These are phyloP conservation scores for Thalassia testudinum DNA, from an alignment of 116 monocot species.

Conservation along the genomic window DNA sequence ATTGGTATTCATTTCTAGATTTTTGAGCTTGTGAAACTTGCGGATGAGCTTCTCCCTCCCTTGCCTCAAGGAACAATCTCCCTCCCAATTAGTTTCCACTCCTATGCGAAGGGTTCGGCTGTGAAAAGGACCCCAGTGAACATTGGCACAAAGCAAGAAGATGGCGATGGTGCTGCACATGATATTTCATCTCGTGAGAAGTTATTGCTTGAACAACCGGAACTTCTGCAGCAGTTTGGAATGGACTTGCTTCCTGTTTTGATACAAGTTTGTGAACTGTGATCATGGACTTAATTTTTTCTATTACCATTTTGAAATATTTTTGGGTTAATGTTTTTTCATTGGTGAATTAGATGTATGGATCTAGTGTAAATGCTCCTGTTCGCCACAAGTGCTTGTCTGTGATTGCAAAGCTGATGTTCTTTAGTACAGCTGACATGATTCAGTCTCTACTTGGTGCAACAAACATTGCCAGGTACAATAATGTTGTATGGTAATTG, in stretches of 20 bases:
- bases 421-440: slow-evolving; percentile 91
- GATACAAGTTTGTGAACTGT: slow-evolving; percentile 47
- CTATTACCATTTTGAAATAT: background rate
- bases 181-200: slow-evolving; percentile 74
- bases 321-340: background rate
- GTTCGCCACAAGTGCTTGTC: slow-evolving; percentile 91
- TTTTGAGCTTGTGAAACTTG: slow-evolving; percentile 79
- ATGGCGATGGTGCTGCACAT: slow-evolving; percentile 24
- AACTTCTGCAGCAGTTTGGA: slow-evolving; percentile 88
- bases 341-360: slow-evolving; percentile 23
- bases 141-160: slow-evolving; percentile 32
- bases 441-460: slow-evolving; percentile 57
- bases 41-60: slow-evolving; percentile 81
- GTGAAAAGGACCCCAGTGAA: slow-evolving; percentile 29
- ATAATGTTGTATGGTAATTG: background rate
- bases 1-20: slow-evolving; percentile 28
- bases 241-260: slow-evolving; percentile 79
- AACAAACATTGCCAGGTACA: slow-evolving; percentile 70
- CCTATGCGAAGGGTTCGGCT: slow-evolving; percentile 54
- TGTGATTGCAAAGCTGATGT: slow-evolving; percentile 86
- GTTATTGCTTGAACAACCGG: slow-evolving; percentile 85
- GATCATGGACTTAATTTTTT: background rate
- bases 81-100: slow-evolving; percentile 51
- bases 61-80: slow-evolving; percentile 88
- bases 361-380: slow-evolving; percentile 78